Evolutionary conservation across 345 rosid species (phyloP).

Genomic region (Hypericum perforatum): DNA sequence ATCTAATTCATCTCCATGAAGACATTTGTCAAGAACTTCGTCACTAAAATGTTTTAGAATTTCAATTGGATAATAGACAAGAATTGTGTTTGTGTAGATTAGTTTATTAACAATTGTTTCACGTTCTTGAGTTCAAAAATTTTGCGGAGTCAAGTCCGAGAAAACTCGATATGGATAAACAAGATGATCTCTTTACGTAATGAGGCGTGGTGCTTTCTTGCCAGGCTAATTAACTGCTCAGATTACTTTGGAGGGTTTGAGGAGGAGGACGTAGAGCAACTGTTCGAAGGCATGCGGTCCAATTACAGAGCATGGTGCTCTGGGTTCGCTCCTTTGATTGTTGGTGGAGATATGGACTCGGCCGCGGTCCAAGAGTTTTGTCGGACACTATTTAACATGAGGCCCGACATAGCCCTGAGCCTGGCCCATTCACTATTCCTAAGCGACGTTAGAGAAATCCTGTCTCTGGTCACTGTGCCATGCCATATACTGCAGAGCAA

Average conservation of each 20-base stretch:
- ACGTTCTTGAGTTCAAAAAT: no score
- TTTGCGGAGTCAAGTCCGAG: no score
- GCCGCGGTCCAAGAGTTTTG: slow-evolving; percentile 2
- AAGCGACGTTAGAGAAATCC: slow-evolving; percentile 3
- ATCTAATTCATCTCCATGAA: no score
- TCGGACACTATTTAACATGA: slow-evolving; percentile 8
- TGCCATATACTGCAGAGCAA: slow-evolving; percentile 5
- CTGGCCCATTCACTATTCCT: neutral
- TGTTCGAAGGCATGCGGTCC: slow-evolving; percentile 1
- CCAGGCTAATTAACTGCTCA: neutral
- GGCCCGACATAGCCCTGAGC: slow-evolving; percentile 5
- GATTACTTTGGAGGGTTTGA: slow-evolving; percentile 6
- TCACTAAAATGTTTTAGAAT: no score
- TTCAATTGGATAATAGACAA: no score
- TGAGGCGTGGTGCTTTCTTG: no score
- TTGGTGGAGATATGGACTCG: slow-evolving; percentile 6
- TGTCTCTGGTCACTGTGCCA: neutral
- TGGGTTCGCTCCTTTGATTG: slow-evolving; percentile 1
- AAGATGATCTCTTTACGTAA: no score
- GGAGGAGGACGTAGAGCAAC: slow-evolving; percentile 2
- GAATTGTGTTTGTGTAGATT: no score
- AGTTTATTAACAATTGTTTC: no score
- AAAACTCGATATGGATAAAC: no score
- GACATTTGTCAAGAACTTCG: no score
- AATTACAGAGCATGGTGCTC: slow-evolving; percentile 5